phyloP scores from a whole-genome alignment of 345 rosid species.

The Salix brachista region DNA sequence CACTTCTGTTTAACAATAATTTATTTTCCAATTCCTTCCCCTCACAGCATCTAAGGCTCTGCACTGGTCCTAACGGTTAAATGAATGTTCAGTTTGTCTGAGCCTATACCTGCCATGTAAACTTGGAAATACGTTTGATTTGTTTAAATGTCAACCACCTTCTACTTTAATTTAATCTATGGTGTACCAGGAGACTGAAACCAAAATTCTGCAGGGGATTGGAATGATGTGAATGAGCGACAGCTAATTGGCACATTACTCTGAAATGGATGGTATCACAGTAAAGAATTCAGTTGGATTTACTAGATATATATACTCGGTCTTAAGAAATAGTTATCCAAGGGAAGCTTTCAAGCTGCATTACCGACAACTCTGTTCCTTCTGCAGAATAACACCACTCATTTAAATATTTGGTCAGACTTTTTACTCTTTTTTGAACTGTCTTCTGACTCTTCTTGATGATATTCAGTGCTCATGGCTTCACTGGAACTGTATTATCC shows the following conservation, averaged over 20 bases:
- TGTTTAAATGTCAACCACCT: not conserved
- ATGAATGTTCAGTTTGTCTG: not conserved
- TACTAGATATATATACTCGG: not conserved
- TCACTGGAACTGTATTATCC: conserved; percentile 62
- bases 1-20: not conserved
- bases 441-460: conserved; percentile 39
- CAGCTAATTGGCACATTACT: not conserved
- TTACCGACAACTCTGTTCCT: not conserved
- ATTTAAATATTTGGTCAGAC: not conserved
- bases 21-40: not conserved
- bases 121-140: not conserved
- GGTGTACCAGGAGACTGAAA: not conserved
- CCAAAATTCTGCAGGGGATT: not conserved
- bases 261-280: not conserved
- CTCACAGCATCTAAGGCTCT: not conserved
- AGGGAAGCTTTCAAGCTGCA: not conserved
- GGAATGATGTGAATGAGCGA: not conserved
- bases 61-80: not conserved
- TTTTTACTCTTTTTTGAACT: conserved; percentile 7
- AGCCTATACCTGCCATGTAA: not conserved
- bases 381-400: not conserved
- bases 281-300: not conserved
- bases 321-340: not conserved
- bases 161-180: not conserved
- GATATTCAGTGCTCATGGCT: conserved; percentile 51